phyloP scores from a whole-genome alignment of 2,329 filamentous ascomycete genomes.

The Aureobasidium pullulans region DNA sequence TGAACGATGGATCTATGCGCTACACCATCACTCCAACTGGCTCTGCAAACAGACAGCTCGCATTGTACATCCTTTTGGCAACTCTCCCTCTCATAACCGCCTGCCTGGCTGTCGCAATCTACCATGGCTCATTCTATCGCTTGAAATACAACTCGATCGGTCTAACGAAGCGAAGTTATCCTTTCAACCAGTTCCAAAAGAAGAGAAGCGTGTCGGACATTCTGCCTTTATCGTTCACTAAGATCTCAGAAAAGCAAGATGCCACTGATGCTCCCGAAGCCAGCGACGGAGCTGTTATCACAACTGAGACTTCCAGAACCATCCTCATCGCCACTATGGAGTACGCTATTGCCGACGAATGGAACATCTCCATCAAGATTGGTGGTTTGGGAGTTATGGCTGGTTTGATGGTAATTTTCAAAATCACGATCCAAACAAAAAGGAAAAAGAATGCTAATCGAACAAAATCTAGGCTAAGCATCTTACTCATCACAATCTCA shows the following conservation, averaged over 20 bases:
- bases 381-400: constrained; percentile 65
- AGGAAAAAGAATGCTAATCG: no score
- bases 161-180: constrained; percentile 27
- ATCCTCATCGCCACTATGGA: constrained; percentile 64
- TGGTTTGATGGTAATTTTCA: constrained; percentile 51
- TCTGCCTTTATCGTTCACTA: not conserved
- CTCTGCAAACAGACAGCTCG: constrained; percentile 46
- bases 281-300: not conserved
- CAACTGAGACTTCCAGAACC: constrained; percentile 32
- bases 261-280: not conserved
- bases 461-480: constrained; percentile 35
- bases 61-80: constrained; percentile 47
- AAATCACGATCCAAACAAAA: no score
- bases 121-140: constrained; percentile 55
- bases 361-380: constrained; percentile 64
- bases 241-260: not conserved
- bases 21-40: constrained; percentile 49
- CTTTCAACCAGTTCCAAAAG: constrained; percentile 1
- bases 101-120: constrained; percentile 45
- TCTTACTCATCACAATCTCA: constrained; percentile 55
- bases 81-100: constrained; percentile 47
- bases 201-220: not conserved
- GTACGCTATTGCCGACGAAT: constrained; percentile 64
- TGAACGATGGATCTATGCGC: constrained; percentile 48
- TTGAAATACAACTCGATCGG: constrained; percentile 57